Percentiles rank a stretch among this genome's conserved stretches.
phyloP scores from a whole-genome alignment of 768 basidiomycete species.

The Gelatoporia subvermispora region DNA sequence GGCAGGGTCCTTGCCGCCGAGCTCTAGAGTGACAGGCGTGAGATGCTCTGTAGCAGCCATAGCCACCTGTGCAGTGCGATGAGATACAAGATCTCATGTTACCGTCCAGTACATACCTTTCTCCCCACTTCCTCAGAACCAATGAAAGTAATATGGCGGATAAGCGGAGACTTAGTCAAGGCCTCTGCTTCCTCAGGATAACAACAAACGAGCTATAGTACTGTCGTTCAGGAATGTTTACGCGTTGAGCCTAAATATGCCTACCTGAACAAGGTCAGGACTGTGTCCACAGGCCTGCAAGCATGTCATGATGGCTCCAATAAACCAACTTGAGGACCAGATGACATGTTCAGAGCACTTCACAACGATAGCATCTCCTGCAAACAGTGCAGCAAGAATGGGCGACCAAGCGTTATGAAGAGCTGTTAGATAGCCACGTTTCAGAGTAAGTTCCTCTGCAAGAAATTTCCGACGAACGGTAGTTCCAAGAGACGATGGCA shows the following conservation, averaged over 20 bases:
- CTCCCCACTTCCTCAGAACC: constrained; percentile 77
- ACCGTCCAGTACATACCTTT: constrained; percentile 38
- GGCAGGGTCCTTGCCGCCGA: constrained; percentile 93
- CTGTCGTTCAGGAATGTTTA: background rate
- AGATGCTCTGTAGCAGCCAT: constrained; percentile 79
- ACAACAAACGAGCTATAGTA: constrained; percentile 73
- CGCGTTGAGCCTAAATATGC: constrained; percentile 4
- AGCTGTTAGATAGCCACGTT: constrained; percentile 39
- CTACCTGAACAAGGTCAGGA: constrained; percentile 80
- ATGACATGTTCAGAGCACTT: constrained; percentile 92
- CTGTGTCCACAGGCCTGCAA: constrained; percentile 80
- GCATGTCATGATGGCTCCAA: constrained; percentile 72
- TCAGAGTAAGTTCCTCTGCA: no score
- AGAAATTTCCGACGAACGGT: constrained; percentile 47
- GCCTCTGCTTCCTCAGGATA: constrained; percentile 83
- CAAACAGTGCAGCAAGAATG: constrained; percentile 84
- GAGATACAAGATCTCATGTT: background rate
- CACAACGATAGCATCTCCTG: constrained; percentile 85
- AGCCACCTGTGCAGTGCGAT: constrained; percentile 53
- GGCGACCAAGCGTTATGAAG: constrained; percentile 94
- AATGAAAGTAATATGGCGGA: constrained; percentile 95
- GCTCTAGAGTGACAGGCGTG: constrained; percentile 88
- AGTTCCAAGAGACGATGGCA: constrained; percentile 94
- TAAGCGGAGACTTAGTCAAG: constrained; percentile 69
- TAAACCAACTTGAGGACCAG: constrained; percentile 85